phyloP scores from a whole-genome alignment of 148 eudicot species.

The Rhododendron simsii region DNA sequence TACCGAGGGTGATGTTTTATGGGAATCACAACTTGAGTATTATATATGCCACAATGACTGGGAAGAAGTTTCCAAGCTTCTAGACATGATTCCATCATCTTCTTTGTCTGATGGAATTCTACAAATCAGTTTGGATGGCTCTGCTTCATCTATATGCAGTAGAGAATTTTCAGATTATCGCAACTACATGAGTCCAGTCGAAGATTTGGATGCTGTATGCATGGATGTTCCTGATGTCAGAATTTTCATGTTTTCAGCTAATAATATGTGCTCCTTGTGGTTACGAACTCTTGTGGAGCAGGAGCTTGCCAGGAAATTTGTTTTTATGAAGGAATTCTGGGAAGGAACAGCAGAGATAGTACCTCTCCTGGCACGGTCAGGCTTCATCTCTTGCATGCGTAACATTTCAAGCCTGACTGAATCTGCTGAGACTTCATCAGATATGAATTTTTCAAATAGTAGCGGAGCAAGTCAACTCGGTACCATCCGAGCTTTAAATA shows the following conservation, averaged over 20 bases:
- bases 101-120: slow-evolving; percentile 50
- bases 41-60: slow-evolving; percentile 81
- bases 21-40: slow-evolving; percentile 97
- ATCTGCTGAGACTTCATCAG: slow-evolving; percentile 35
- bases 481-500: slow-evolving; percentile 63
- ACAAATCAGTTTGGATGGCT: slow-evolving; percentile 65
- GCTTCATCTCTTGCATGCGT: slow-evolving; percentile 42
- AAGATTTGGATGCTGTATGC: slow-evolving; percentile 72
- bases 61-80: slow-evolving; percentile 69
- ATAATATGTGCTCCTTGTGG: slow-evolving; percentile 66
- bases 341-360: slow-evolving; percentile 59
- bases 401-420: slow-evolving; percentile 25
- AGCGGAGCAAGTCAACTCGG: slow-evolving; percentile 28
- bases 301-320: slow-evolving; percentile 66
- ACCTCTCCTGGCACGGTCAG: slow-evolving; percentile 72
- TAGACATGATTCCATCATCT: slow-evolving; percentile 61
- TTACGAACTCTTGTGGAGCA: slow-evolving; percentile 63
- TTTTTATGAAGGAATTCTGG: slow-evolving; percentile 85
- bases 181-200: slow-evolving; percentile 50
- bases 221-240: slow-evolving; percentile 60
- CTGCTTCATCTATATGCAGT: slow-evolving; percentile 40
- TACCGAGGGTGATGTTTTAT: slow-evolving; percentile 65
- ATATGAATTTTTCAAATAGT: slow-evolving; percentile 23
- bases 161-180: slow-evolving; percentile 42
- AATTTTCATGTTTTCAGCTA: slow-evolving; percentile 48